Conservation (phyloP, 192 early-diverging fungal species). For the Linnemannia exigua region DNA sequence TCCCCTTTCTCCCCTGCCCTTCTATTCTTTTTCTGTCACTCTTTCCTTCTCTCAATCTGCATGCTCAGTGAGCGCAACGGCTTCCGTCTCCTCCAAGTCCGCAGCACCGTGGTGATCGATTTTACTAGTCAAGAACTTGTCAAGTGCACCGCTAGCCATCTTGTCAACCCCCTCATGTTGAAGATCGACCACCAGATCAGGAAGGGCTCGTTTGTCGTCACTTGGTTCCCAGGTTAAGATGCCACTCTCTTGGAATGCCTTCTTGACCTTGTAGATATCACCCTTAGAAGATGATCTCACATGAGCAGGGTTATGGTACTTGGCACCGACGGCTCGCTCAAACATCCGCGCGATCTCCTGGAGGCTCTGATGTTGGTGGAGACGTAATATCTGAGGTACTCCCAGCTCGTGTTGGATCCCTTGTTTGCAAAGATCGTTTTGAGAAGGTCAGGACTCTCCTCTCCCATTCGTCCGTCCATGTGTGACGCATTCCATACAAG, state of each 20-base stretch:
- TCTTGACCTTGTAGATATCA: slow-evolving; percentile 4
- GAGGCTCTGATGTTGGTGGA: slow-evolving; percentile 39
- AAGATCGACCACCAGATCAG: slow-evolving; percentile 20
- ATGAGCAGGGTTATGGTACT: slow-evolving; percentile 3
- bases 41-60: no score
- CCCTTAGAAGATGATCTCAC: neutral
- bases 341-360: slow-evolving; percentile 29
- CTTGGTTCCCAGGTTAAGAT: slow-evolving; percentile 1
- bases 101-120: neutral
- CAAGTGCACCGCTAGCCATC: slow-evolving; percentile 18
- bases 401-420: slow-evolving; percentile 36
- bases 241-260: neutral
- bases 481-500: slow-evolving; percentile 18
- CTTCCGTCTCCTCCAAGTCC: slow-evolving; percentile 23
- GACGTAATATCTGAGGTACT: slow-evolving; percentile 21
- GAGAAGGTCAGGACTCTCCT: slow-evolving; percentile 19
- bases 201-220: neutral
- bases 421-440: slow-evolving; percentile 30
- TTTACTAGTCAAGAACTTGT: slow-evolving; percentile 1
- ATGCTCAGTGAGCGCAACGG: no score
- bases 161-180: slow-evolving; percentile 8
- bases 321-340: slow-evolving; percentile 21
- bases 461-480: slow-evolving; percentile 23
- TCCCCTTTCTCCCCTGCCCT: neutral
- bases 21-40: no score